Percentiles rank a stretch among this genome's conserved stretches.
These are phyloP conservation scores for Epithemia pelagica DNA, from an alignment of 108 stramenopile genomes.

Conservation along the genomic window DNA sequence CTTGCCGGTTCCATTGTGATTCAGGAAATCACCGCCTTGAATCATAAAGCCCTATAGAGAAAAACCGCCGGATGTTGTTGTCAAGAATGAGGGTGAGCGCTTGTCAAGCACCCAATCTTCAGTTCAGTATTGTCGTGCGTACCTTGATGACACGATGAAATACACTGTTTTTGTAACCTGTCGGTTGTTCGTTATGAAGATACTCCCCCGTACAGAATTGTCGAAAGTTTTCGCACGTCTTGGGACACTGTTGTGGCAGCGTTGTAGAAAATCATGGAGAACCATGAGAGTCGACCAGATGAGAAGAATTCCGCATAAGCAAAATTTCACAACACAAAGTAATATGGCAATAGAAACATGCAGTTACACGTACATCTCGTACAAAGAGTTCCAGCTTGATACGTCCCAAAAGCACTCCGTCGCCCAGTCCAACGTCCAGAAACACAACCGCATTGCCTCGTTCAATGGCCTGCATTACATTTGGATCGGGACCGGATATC, in stretches of 20 bases:
- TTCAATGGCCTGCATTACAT: conserved; percentile 74
- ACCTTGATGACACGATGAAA: conserved; percentile 95
- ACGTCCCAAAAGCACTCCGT: conserved; percentile 75
- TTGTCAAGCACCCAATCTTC: no score
- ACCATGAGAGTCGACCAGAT: background rate
- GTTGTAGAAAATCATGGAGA: conserved; percentile 8
- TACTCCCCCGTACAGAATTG: conserved; percentile 53
- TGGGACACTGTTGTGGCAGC: conserved; percentile 56
- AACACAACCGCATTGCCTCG: conserved; percentile 82
- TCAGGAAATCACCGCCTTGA: conserved; percentile 67
- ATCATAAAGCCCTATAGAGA: conserved; percentile 9
- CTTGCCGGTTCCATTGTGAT: conserved; percentile 73
- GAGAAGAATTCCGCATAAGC: background rate
- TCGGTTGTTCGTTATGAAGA: conserved; percentile 84
- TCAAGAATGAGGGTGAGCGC: no score
- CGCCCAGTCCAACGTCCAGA: conserved; percentile 71
- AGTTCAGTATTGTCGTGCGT: no score
- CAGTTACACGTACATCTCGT: conserved; percentile 68
- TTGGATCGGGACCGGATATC: conserved; percentile 75
- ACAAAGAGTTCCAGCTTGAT: conserved; percentile 95
- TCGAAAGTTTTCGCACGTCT: conserved; percentile 83
- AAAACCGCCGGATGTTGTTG: conserved; percentile 25
- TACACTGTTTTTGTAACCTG: conserved; percentile 84
- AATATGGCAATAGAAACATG: no score
- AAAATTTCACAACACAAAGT: background rate